Evolutionary conservation across 257 asterid genomes (phyloP).

Genomic region (Nicotiana knightiana): DNA sequence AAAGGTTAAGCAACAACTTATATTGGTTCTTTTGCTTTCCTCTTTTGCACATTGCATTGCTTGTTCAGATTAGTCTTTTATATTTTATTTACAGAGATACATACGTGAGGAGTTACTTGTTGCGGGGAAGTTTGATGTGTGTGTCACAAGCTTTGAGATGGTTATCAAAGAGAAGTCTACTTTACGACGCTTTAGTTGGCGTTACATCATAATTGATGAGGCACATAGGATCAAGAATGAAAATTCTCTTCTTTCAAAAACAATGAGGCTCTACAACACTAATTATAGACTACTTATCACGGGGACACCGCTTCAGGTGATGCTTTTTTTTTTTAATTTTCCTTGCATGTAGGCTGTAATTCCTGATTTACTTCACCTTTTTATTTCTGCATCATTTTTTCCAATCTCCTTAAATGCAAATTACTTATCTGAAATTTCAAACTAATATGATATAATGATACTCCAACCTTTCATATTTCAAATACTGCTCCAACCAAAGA

Average conservation of each 20-base stretch:
- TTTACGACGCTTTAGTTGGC: constrained; percentile 95
- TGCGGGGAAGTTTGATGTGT: constrained; percentile 97
- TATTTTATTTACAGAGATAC: constrained; percentile 46
- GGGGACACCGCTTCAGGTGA: constrained; percentile 98
- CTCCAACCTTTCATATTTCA: background rate
- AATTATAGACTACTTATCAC: constrained; percentile 95
- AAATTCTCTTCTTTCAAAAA: constrained; percentile 91
- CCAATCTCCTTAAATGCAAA: background rate
- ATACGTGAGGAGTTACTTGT: constrained; percentile 92
- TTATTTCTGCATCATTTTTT: background rate
- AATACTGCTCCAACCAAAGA: background rate
- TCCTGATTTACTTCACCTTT: background rate
- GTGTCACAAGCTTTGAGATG: constrained; percentile 99
- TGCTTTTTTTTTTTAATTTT: background rate
- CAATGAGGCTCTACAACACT: constrained; percentile 87
- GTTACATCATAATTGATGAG: constrained; percentile 93
- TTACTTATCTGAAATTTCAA: background rate
- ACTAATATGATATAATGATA: background rate
- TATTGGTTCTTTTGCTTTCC: background rate
- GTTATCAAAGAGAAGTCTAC: constrained; percentile 87
- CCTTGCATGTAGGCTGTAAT: background rate
- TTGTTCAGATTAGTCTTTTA: background rate
- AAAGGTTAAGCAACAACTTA: constrained; percentile 47
- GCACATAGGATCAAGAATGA: constrained; percentile 98
- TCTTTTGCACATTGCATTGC: constrained; percentile 4